Evolutionary conservation across 1,284 basidiomycete genomes (phyloP).

Genomic region (Cryptococcus hybrid): DNA sequence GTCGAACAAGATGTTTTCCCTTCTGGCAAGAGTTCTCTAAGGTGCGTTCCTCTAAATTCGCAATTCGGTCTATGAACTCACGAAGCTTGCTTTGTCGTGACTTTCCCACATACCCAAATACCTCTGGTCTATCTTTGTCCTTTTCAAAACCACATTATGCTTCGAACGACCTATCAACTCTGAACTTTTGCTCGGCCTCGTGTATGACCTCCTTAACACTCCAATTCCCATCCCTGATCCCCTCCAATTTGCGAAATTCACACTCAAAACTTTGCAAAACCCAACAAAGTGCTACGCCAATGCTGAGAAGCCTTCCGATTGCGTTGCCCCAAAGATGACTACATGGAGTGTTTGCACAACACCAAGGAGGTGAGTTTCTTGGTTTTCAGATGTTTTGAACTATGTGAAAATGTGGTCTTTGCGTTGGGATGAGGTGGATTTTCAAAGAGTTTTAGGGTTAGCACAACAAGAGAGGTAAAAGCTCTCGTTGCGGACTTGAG

Average conservation of each 20-base stretch:
- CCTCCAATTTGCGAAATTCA: neutral
- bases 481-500: too few species aligned
- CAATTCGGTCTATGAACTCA: neutral
- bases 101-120: too few species aligned
- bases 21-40: conserved; percentile 92
- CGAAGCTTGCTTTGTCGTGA: neutral
- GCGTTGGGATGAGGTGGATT: neutral
- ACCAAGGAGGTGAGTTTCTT: conserved; percentile 73
- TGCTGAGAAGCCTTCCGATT: conserved; percentile 73
- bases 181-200: neutral
- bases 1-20: conserved; percentile 82
- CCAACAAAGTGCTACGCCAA: conserved; percentile 74
- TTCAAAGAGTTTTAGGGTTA: neutral
- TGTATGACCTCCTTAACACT: neutral
- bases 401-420: neutral
- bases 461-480: neutral
- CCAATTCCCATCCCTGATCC: neutral
- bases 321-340: conserved; percentile 75
- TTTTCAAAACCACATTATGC: neutral
- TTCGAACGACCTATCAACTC: neutral
- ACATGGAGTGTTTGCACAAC: conserved; percentile 89
- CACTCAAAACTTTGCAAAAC: neutral
- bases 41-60: conserved; percentile 48
- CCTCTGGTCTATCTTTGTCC: neutral
- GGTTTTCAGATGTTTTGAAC: neutral